Percentiles rank a stretch among this genome's conserved stretches.
These are phyloP conservation scores for Taxawa tesnikishii DNA, from an alignment of 2,329 filamentous ascomycete genomes.

Conservation along the genomic window DNA sequence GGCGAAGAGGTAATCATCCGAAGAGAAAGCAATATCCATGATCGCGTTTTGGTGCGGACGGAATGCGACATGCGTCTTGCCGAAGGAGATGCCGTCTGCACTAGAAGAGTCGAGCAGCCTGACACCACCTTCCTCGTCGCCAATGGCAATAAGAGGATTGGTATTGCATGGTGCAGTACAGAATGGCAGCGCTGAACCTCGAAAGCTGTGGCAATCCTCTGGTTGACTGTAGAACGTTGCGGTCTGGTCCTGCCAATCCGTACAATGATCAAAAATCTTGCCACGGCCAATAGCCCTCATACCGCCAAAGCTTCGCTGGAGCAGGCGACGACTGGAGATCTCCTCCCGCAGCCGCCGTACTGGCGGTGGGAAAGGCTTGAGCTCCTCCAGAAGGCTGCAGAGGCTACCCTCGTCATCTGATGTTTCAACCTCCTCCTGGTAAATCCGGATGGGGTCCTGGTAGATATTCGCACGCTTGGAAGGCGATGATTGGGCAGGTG, in stretches of 20 bases:
- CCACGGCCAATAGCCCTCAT: conserved; percentile 26
- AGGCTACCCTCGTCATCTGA: conserved; percentile 22
- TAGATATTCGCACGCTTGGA: conserved; percentile 4
- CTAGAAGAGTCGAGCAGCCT: conserved; percentile 50
- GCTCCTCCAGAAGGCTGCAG: conserved; percentile 24
- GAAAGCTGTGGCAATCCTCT: conserved; percentile 39
- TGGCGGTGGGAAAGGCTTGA: conserved; percentile 29
- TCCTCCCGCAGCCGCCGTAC: conserved; percentile 24
- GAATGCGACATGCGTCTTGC: conserved; percentile 45
- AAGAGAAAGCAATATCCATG: conserved; percentile 58
- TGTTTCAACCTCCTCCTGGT: conserved; percentile 4
- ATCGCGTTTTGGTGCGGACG: conserved; percentile 57
- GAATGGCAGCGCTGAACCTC: conserved; percentile 46
- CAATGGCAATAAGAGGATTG: conserved; percentile 56
- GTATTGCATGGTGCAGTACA: conserved; percentile 55
- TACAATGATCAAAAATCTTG: conserved; percentile 25
- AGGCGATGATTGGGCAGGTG: conserved; percentile 19
- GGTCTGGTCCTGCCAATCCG: conserved; percentile 47
- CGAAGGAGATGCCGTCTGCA: conserved; percentile 39
- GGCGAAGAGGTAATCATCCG: conserved; percentile 53
- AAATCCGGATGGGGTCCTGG: conserved; percentile 4
- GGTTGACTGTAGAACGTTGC: conserved; percentile 46
- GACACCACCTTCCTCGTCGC: conserved; percentile 56
- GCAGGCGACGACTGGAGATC: conserved; percentile 22
- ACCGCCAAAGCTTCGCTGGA: conserved; percentile 35